Conservation (phyloP, 2,329 filamentous ascomycete genomes). For the Pestalotiopsis sp. region DNA sequence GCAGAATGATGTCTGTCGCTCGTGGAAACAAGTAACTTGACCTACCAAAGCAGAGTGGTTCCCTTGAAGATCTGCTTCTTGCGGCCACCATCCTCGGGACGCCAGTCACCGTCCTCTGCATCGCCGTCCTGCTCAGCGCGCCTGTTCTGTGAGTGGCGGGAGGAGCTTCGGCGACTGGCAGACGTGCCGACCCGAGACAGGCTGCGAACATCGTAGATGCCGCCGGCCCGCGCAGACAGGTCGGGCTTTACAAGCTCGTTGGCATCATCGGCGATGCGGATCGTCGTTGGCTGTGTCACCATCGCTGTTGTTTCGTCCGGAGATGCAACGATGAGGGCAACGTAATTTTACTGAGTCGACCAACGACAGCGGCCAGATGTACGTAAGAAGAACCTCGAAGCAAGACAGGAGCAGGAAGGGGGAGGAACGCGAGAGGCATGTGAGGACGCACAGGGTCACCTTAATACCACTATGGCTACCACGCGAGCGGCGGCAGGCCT, state of each 20-base stretch:
- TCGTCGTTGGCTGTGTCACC: constrained; percentile 22
- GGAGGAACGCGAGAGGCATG: not conserved
- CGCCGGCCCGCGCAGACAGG: constrained; percentile 23
- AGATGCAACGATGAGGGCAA: not conserved
- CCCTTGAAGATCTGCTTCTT: constrained; percentile 40
- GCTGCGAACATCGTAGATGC: constrained; percentile 28
- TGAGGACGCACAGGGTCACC: not conserved
- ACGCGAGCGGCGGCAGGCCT: not conserved
- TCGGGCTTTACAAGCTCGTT: constrained; percentile 23
- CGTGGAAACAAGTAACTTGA: constrained; percentile 15
- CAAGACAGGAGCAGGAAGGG: not conserved
- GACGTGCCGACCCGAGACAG: constrained; percentile 25
- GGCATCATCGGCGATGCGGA: constrained; percentile 32
- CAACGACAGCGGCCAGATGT: not conserved
- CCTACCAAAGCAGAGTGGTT: constrained; percentile 36
- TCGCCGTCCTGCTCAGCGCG: constrained; percentile 26
- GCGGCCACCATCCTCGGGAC: constrained; percentile 30
- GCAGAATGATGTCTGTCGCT: not conserved
- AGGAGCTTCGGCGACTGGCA: constrained; percentile 24
- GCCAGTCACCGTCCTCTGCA: constrained; percentile 36
- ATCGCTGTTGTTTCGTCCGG: constrained; percentile 17
- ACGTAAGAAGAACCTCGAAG: not conserved
- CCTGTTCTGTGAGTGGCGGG: constrained; percentile 24
- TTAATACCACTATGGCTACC: constrained; percentile 1
- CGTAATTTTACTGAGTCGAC: constrained; percentile 5